A percentile compares a stretch with the other conserved stretches of the same genome.
These are phyloP conservation scores for Lasiosphaeriaceae sp. DNA, from an alignment of 495 filamentous ascomycete genomes.

Conservation along the genomic window DNA sequence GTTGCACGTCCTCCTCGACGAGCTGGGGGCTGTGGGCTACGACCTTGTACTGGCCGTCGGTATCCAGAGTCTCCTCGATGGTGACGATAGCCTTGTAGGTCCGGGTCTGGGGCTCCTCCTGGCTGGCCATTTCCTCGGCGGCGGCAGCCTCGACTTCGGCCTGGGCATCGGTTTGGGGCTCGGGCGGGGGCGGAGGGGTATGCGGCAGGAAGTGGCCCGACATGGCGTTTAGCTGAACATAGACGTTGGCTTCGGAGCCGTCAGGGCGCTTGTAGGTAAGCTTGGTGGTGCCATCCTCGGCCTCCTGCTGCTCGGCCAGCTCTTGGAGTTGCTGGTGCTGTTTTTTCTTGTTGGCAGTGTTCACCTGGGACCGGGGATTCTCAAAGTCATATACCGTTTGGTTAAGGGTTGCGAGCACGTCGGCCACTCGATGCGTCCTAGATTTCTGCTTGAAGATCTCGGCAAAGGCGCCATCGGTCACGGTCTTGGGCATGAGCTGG, in stretches of 20 bases:
- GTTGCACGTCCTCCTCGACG: slow-evolving; percentile 37
- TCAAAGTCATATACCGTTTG: slow-evolving; percentile 70
- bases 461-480: slow-evolving; percentile 70
- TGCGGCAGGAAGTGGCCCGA: slow-evolving; percentile 68
- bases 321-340: slow-evolving; percentile 16
- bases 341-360: slow-evolving; percentile 9
- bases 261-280: slow-evolving; percentile 49
- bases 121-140: slow-evolving; percentile 32
- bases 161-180: slow-evolving; percentile 48
- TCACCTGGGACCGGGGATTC: slow-evolving; percentile 45
- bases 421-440: slow-evolving; percentile 46
- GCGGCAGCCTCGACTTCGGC: slow-evolving; percentile 29
- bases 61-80: slow-evolving; percentile 70
- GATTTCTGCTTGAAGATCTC: slow-evolving; percentile 67
- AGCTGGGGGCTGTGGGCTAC: slow-evolving; percentile 49
- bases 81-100: slow-evolving; percentile 77
- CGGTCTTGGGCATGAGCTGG: slow-evolving; percentile 66
- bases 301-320: slow-evolving; percentile 26
- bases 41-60: slow-evolving; percentile 61
- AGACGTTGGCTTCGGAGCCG: slow-evolving; percentile 40
- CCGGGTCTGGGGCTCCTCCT: slow-evolving; percentile 45
- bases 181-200: slow-evolving; percentile 69
- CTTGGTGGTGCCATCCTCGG: slow-evolving; percentile 29
- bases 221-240: slow-evolving; percentile 43
- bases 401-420: slow-evolving; percentile 77